A percentile compares a stretch with the other conserved stretches of the same genome.
Conservation (phyloP, 2,329 filamentous ascomycete species). For the Aspergillus sp. region DNA sequence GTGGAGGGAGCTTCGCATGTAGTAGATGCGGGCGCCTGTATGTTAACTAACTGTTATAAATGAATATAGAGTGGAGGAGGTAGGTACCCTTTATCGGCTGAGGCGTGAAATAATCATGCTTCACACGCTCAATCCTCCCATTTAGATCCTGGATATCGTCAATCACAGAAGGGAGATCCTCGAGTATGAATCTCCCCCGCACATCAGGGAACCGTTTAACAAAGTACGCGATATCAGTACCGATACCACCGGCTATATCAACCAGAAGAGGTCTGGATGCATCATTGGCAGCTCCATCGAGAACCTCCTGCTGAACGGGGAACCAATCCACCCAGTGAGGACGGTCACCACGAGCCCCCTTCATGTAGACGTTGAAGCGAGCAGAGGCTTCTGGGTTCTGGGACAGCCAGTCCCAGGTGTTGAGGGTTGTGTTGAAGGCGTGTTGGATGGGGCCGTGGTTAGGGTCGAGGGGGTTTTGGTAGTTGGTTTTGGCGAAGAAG, state of each 20-base stretch:
- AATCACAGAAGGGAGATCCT: slow-evolving; percentile 11
- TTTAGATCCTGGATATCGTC: slow-evolving; percentile 1
- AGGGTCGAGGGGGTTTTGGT: slow-evolving; percentile 3
- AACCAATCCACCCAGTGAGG: slow-evolving; percentile 10
- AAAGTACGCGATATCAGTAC: slow-evolving; percentile 6
- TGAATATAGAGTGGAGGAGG: neutral
- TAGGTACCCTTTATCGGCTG: slow-evolving; percentile 8
- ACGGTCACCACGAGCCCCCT: slow-evolving; percentile 4
- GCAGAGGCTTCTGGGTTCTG: neutral
- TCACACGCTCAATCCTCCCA: neutral
- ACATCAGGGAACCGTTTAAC: slow-evolving; percentile 3
- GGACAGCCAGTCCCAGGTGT: slow-evolving; percentile 6
- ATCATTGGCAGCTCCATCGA: neutral
- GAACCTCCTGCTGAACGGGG: slow-evolving; percentile 2
- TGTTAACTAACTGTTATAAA: neutral
- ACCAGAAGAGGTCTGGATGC: slow-evolving; percentile 2
- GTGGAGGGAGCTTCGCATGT: slow-evolving; percentile 35
- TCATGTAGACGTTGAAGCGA: slow-evolving; percentile 7
- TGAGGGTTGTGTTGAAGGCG: slow-evolving; percentile 1
- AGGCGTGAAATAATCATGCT: slow-evolving; percentile 7
- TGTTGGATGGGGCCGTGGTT: slow-evolving; percentile 9
- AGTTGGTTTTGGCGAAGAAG: slow-evolving; percentile 6
- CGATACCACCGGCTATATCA: slow-evolving; percentile 6
- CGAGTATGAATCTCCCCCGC: slow-evolving; percentile 7
- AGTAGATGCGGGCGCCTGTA: slow-evolving; percentile 31